Percentiles rank a stretch among this genome's conserved stretches.
These are phyloP conservation scores for Colletotrichum sp. DNA, from an alignment of 2,329 filamentous ascomycete species.

Conservation along the genomic window DNA sequence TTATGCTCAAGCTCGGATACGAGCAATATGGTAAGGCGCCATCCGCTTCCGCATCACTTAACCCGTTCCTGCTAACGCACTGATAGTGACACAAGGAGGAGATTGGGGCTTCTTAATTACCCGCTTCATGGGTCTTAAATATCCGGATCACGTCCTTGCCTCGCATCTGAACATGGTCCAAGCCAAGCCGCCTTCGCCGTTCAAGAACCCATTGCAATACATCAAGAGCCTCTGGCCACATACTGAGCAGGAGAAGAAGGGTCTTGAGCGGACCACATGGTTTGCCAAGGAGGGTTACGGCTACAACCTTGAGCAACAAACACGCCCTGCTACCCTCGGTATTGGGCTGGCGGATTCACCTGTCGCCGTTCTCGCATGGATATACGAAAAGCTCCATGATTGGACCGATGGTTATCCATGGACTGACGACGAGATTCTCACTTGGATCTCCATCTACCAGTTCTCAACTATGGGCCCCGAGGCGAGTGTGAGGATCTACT, in stretches of 20 bases:
- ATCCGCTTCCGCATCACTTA: background rate
- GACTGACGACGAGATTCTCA: slow-evolving; percentile 78
- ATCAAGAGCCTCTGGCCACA: slow-evolving; percentile 63
- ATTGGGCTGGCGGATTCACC: slow-evolving; percentile 75
- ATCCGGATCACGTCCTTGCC: slow-evolving; percentile 61
- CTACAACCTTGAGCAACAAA: slow-evolving; percentile 66
- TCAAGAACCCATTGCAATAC: slow-evolving; percentile 60
- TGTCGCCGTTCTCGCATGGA: slow-evolving; percentile 75
- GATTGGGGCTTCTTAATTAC: slow-evolving; percentile 76
- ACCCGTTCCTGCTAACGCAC: slow-evolving; percentile 17
- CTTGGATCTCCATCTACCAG: slow-evolving; percentile 76
- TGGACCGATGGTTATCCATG: slow-evolving; percentile 77
- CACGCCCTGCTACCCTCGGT: slow-evolving; percentile 75
- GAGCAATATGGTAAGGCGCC: slow-evolving; percentile 52
- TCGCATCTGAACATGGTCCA: slow-evolving; percentile 65
- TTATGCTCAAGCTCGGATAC: slow-evolving; percentile 75
- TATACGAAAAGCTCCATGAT: slow-evolving; percentile 80
- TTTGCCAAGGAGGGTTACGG: slow-evolving; percentile 62
- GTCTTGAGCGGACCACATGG: slow-evolving; percentile 59
- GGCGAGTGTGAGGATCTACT: slow-evolving; percentile 74
- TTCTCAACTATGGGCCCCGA: slow-evolving; percentile 73
- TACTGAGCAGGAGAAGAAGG: slow-evolving; percentile 52
- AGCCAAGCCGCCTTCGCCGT: slow-evolving; percentile 52
- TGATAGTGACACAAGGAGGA: slow-evolving; percentile 62
- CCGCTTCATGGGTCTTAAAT: slow-evolving; percentile 63